Base-by-base conservation (phyloP, 345 rosid genomes). In the Viola odorata region DNA sequence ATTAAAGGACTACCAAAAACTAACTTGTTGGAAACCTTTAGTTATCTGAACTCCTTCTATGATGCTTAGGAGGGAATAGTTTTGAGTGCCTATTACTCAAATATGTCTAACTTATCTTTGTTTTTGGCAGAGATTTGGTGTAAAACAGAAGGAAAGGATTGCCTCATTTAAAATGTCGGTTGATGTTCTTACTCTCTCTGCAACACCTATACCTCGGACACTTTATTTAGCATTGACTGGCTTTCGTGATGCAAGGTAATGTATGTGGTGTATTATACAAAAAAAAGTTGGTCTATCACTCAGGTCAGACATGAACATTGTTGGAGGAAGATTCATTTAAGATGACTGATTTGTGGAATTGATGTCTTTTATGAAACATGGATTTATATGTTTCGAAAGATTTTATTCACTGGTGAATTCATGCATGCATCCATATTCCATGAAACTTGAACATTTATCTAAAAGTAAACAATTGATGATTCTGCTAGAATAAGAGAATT, bases 191-290 rank as follows among this genome's bases (percentile, higher is more conserved):
- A 89, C 96, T 70, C 87, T 92, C 38, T 89, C 98, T 1, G 98
- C 96, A 60, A 89, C 98, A 64, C 98, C 98, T 53, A 92, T 92
- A 67, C 98, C 98, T 41, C 85, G 98, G 67, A 92, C 96, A 7
- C 89, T 92, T 53, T 92, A 92, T 78, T 78, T 92, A 77, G 94
- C 96, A 50, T 73, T 92, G 80, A 92, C 96, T 50, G 96, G 98
- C 63, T 92, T 92, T 84, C 96, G 96, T 58, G 98, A 92, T 87
- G 96, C 98, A 54, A 92, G 96, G 98, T 92, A 81, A 75, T 55
- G 44, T 63, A 49, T 8, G 17, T 66, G 41, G 7, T 42, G 40
- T 32, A 53, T 49, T 37, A 5, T 10, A 47, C 38, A 23, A 44
- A 41, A 15, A 15, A 10, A 45, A 69, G 45, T 68, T 58, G 69